Evolutionary conservation across 2,329 filamentous ascomycete species (phyloP), one percentile per base, ranked within the genome.

Genomic region (Penicillium sp.): DNA sequence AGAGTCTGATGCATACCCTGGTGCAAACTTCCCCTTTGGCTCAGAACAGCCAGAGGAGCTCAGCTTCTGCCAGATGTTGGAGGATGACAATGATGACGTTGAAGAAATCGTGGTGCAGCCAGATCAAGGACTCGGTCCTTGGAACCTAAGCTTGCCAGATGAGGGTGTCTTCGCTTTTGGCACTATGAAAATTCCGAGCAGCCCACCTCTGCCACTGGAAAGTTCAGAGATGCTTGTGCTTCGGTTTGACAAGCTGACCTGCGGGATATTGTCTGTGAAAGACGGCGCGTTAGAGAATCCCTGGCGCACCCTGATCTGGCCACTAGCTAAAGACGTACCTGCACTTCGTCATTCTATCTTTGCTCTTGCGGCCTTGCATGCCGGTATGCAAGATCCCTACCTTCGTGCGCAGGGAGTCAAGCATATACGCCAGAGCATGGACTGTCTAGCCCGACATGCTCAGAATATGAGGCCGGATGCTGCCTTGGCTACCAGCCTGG

Each of bases 291-390:
- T 76, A 1, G 85, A 88, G 58, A 88, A 88, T 61, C 84, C 84
- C 2, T 88, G 85, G 85, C 77, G 83, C 25, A 87, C 79, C 5
- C 72, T 86, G 38, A 74, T 88, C n/a, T 86, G 83, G 82, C 84
- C 85, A 1, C 68, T 88, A 40, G 81, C 83, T 3, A 76, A 75
- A 56, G 76, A 82, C 40, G 84, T 79, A 3, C 81, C 82, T 2
- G 83, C 84, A 2, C 69, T 88, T 30, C 84, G 82, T 56, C 82
- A 88, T 69, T 84, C 85, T 3, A 78, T 88, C 46, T 79, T 80
- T 35, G 83, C 84, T 3, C 80, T 88, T 75, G 83, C 84, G 1
- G 83, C 83, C 1, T 88, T 87, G 59, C 85, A 88, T 61, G 80
- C 78, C 11, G 80, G 79, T 16, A 80, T 78, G 50, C 77, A 84